Percentiles rank a stretch among this genome's conserved stretches.
phyloP scores from a whole-genome alignment of 1,284 basidiomycete genomes.

The Apiotrichum montevideense region DNA sequence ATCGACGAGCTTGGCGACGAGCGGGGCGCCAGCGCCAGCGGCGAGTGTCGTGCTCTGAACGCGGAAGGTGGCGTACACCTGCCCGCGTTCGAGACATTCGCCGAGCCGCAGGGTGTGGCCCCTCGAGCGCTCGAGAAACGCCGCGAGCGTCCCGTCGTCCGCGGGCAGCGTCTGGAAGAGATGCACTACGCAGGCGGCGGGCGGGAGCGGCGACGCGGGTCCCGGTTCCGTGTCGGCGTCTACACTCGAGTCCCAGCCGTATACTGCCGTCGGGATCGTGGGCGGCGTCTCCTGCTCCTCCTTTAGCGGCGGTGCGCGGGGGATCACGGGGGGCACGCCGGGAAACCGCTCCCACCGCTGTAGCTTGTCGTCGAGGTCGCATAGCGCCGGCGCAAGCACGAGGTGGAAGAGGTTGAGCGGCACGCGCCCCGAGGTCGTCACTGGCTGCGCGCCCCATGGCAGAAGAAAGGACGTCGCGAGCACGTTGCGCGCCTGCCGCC shows the following conservation, averaged over 20 bases:
- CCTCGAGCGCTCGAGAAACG: not conserved
- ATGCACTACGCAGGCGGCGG: not conserved
- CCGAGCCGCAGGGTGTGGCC: not conserved
- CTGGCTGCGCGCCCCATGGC: not conserved
- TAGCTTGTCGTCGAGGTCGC: not conserved
- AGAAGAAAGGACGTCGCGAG: not conserved
- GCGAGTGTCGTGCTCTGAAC: not conserved
- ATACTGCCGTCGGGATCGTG: not conserved
- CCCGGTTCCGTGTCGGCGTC: too few relatives aligned
- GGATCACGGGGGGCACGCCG: not conserved
- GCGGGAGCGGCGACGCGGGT: too few relatives aligned
- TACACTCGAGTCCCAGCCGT: not conserved
- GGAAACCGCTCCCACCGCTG: not conserved
- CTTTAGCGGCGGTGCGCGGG: not conserved
- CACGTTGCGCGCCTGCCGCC: not conserved
- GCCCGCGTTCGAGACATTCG: not conserved
- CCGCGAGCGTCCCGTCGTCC: not conserved
- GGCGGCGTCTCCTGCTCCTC: not conserved
- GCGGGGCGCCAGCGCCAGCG: not conserved
- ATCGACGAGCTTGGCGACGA: conserved; percentile 1
- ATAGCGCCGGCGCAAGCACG: not conserved
- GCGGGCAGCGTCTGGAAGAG: not conserved
- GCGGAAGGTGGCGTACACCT: not conserved
- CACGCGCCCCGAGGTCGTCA: not conserved
- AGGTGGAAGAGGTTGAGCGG: conserved; percentile 1